Evolutionary conservation across 352 stramenopile species (phyloP), one percentile per base, ranked within the genome.

Genomic region (Globisporangium nagaii): DNA sequence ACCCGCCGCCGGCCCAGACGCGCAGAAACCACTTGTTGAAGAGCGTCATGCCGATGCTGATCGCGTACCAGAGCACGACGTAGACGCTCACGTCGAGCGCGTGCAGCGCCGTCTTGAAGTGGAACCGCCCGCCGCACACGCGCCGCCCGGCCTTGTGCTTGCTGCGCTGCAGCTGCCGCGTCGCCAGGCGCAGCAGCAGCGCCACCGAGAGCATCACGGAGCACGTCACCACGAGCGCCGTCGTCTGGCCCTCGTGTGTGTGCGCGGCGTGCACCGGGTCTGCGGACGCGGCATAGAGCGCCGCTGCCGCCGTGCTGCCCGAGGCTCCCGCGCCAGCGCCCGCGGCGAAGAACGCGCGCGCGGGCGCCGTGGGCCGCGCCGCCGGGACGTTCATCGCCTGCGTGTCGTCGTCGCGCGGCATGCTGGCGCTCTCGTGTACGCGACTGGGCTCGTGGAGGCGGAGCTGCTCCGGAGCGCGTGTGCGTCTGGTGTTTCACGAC

Each of bases 11-110:
- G 27, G 72, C 69, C 75, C 75, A 92, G 25, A 88, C 79, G 24
- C 79, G 73, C 36, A 92, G 42, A 39, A 92, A 90, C 82, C 79
- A 90, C 60, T 90, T 90, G 68, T 88, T 88, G 52, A 92, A 89
- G 17, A 90, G 73, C 66, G 82, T 92, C 79, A 92, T 89, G 54
- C 75, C 76, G 60, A 92, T 92, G 54, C 79, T 90, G 44, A 92
- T 82, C n/a, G 67, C 76, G 55, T 90, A 91, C 81, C 81, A 91
- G 20, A 86, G 69, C 44, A 91, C 71, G 28, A 91, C 68, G 47
- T 77, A 87, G 0, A 87, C 67, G 53, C 72, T 84, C 28, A 91
- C 75, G 53, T 89, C 81, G 22, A 91, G 60, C 22, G 77, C 72
- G 46, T 88, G 72, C 22, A 82, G 56, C 41, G 60, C 9, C 28